Conservation (phyloP, 2,329 filamentous ascomycete species). For the Aschersonia sp. region DNA sequence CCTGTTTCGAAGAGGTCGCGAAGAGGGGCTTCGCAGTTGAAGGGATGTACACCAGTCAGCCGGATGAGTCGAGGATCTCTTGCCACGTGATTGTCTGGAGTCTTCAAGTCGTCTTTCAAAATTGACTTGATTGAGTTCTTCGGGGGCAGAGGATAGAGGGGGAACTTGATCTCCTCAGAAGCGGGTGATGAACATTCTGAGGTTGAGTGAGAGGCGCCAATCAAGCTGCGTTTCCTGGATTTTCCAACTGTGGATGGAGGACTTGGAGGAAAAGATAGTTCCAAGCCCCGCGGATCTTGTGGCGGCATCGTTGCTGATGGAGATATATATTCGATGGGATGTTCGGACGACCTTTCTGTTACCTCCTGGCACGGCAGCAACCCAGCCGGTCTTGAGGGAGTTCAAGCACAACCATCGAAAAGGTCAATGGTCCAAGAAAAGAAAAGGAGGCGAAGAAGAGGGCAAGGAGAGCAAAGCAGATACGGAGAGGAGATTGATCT, state of each 20-base stretch:
- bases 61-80: slow-evolving; percentile 72
- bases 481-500: too few species aligned
- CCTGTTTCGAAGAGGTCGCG: slow-evolving; percentile 64
- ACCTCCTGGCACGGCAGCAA: too few species aligned
- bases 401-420: too few species aligned
- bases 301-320: too few species aligned
- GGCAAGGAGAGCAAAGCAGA: too few species aligned
- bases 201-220: slow-evolving; percentile 3
- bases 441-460: too few species aligned
- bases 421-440: too few species aligned
- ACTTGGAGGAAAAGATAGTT: slow-evolving; percentile 18
- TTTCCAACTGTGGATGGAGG: slow-evolving; percentile 23
- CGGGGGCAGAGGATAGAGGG: slow-evolving; percentile 53
- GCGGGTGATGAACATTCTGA: neutral
- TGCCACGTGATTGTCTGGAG: slow-evolving; percentile 69
- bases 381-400: too few species aligned
- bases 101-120: slow-evolving; percentile 64
- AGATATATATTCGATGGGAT: too few species aligned
- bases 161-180: neutral
- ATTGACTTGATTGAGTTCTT: slow-evolving; percentile 44
- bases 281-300: neutral
- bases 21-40: slow-evolving; percentile 79
- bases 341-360: too few species aligned
- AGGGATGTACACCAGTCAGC: slow-evolving; percentile 78
- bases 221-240: slow-evolving; percentile 20